Conservation (phyloP, 768 basidiomycete species). For the Strobilomyces confusus region DNA sequence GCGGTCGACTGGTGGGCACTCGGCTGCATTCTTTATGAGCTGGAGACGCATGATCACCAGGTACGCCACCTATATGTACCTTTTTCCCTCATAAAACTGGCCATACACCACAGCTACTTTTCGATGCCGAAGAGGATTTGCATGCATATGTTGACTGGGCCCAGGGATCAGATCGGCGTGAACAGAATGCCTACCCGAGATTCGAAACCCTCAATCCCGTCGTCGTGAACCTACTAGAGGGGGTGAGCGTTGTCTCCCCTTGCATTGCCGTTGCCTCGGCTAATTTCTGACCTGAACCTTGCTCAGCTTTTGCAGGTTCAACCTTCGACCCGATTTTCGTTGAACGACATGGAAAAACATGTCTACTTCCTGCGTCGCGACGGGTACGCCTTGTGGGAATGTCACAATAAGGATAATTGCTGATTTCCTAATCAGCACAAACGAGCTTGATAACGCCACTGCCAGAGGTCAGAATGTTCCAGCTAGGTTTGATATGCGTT, state of each 20-base stretch:
- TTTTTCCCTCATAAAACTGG: neutral
- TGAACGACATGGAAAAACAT: conserved; percentile 22
- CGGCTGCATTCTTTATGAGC: conserved; percentile 39
- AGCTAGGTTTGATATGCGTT: neutral
- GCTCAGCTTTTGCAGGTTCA: conserved; percentile 18
- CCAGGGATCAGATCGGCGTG: neutral
- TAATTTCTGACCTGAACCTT: neutral
- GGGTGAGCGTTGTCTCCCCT: conserved; percentile 19
- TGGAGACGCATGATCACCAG: conserved; percentile 27
- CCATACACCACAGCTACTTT: conserved; percentile 28
- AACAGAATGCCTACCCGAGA: conserved; percentile 19
- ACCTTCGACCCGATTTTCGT: conserved; percentile 14
- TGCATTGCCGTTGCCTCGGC: neutral
- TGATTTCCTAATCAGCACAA: conserved; percentile 11
- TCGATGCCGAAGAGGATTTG: conserved; percentile 23
- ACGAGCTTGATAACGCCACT: conserved; percentile 22
- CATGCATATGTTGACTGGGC: conserved; percentile 22
- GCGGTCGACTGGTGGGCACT: conserved; percentile 41
- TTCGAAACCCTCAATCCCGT: conserved; percentile 21
- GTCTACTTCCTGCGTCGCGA: conserved; percentile 20
- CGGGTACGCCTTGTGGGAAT: conserved; percentile 16
- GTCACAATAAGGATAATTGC: neutral
- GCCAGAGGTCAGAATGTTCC: conserved; percentile 17
- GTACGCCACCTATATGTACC: conserved; percentile 12
- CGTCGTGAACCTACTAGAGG: conserved; percentile 28